Evolutionary conservation across 805 yeast genomes (phyloP), one percentile per base, ranked within the genome.

Genomic region (Wickerhamiella siamensis): DNA sequence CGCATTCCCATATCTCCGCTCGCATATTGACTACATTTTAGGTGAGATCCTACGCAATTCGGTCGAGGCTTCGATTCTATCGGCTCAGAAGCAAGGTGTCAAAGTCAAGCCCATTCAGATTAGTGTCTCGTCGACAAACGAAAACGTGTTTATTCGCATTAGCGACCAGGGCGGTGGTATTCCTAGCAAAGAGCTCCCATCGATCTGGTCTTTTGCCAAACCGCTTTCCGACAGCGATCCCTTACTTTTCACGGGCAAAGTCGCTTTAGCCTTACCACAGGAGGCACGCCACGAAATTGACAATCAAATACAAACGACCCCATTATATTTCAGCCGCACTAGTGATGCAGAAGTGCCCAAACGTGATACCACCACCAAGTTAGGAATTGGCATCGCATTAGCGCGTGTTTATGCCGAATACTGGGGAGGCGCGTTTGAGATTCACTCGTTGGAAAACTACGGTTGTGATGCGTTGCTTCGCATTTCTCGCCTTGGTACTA

Each of bases 151-250:
- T 3, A 79, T 88, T 57, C 69, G 94, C 40, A 74, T 88, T 39
- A 77, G 88, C 4, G 98, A 88, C 59, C 77, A 72, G 50, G 96
- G 95, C 3, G 96, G 96, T 22, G 98, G 97, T 1, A 64, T 88
- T 38, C 66, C 71, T 9, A 68, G 70, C 36, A 72, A 71, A 17
- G 69, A 75, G 27, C 65, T 81, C 29, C 66, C 68, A 14, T 71
- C 76, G 34, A 67, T 86, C 6, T 88, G 95, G 94, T 81, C 94
- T 0, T 88, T 91, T 62, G 87, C 87, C 3, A 57, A 57, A 47
- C 49, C 55, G 3, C 29, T 36, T 12, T 24, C 29, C 29, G 29
- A 24, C 29, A 24, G 12, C 12, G 29, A 24, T 24, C 29, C 29
- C 10, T 12, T 24, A 12, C 29, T 24, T 12, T 24, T 24, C 12